Evolutionary conservation across 495 filamentous ascomycete genomes (phyloP).

Genomic region (Aspergillus baeticus): DNA sequence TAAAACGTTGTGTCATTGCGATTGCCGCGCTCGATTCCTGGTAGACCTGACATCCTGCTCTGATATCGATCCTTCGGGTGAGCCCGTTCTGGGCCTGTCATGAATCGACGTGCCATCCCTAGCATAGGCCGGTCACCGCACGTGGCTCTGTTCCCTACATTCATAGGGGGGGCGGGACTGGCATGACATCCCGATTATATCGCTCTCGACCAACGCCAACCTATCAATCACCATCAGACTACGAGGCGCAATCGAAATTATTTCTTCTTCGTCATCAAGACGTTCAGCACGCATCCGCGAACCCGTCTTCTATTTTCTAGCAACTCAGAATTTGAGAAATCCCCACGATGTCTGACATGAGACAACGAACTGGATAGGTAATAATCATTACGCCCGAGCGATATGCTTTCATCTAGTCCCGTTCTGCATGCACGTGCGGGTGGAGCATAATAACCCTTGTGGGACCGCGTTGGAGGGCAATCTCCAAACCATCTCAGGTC

Average conservation of each 20-base stretch:
- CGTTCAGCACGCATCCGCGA: background rate
- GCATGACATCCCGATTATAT: background rate
- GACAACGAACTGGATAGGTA: background rate
- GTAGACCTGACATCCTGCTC: no score
- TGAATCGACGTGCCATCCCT: background rate
- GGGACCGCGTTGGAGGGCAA: background rate
- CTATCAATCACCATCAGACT: background rate
- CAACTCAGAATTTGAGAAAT: background rate
- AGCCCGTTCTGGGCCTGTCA: background rate
- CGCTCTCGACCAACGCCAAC: background rate
- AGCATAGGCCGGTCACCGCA: slow-evolving; percentile 2
- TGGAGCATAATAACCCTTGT: background rate
- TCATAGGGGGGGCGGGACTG: slow-evolving; percentile 4
- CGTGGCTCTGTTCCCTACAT: slow-evolving; percentile 8
- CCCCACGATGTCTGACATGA: background rate
- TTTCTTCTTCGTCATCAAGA: background rate
- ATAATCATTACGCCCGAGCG: background rate
- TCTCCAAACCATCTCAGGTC: background rate
- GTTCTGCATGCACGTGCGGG: background rate
- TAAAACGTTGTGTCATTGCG: no score
- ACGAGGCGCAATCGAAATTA: background rate
- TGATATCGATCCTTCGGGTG: no score
- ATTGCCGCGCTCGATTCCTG: no score
- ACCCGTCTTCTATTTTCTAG: background rate
- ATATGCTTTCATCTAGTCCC: slow-evolving; percentile 1